Percentiles rank a stretch among this genome's conserved stretches.
Conservation (phyloP, 169 alveolate species). For the Eimeria zaria region DNA sequence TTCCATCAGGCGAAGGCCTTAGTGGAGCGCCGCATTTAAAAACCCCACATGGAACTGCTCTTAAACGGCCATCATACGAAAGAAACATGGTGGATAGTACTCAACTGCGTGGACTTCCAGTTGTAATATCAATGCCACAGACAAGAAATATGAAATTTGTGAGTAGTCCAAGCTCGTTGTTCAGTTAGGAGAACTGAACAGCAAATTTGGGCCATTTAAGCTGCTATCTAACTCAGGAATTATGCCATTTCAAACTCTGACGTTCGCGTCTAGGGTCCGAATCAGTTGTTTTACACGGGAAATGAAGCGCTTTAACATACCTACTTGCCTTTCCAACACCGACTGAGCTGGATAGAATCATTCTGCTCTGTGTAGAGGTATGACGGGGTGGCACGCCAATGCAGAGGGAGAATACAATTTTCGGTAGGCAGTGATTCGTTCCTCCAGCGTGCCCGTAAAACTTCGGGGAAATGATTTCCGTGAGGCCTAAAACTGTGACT, state of each 20-base stretch:
- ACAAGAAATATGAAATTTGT: not conserved
- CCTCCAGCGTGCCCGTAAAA: not conserved
- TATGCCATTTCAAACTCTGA: not conserved
- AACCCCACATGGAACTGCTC: not conserved
- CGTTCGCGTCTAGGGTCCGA: not conserved
- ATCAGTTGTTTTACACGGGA: not conserved
- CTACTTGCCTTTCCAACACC: not conserved
- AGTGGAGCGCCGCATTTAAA: constrained; percentile 1
- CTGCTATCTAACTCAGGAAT: not conserved
- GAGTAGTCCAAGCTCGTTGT: constrained; percentile 41
- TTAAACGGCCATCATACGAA: not conserved
- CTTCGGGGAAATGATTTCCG: not conserved
- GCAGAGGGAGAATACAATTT: not conserved
- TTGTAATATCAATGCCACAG: not conserved
- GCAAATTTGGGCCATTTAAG: not conserved
- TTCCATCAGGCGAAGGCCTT: not conserved
- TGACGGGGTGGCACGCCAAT: not conserved
- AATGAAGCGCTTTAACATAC: not conserved
- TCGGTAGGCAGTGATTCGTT: not conserved
- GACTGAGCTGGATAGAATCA: not conserved
- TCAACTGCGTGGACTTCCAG: constrained; percentile 5
- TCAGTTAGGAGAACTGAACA: not conserved
- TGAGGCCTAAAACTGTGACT: not conserved
- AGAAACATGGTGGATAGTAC: not conserved
- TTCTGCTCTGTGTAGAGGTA: not conserved